phyloP scores from a whole-genome alignment of 139 green algal genomes.

The Chlorella sorokiniana region DNA sequence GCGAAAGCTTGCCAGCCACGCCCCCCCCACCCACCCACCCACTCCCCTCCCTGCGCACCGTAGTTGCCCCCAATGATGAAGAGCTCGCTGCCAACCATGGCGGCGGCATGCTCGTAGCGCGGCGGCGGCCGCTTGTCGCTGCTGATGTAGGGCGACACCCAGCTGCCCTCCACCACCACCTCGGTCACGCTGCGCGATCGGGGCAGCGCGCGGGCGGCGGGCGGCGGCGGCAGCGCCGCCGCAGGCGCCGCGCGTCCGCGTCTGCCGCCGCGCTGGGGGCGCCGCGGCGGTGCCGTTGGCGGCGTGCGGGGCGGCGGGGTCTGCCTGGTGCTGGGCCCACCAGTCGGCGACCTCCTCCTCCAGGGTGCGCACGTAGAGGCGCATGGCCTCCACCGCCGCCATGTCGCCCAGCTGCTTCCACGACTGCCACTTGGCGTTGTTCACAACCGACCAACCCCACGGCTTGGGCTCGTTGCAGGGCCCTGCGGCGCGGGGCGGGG shows the following conservation, averaged over 20 bases:
- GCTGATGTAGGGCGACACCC: conserved; percentile 49
- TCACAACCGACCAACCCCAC: conserved; percentile 89
- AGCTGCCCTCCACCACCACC: conserved; percentile 52
- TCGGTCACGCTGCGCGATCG: conserved; percentile 45
- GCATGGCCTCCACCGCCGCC: conserved; percentile 86
- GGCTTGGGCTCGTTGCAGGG: conserved; percentile 84
- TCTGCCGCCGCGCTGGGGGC: background rate
- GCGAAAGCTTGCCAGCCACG: background rate
- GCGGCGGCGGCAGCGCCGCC: background rate
- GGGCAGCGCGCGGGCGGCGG: background rate
- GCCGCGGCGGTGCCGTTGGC: background rate
- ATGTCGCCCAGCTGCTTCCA: conserved; percentile 89
- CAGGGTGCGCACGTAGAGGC: conserved; percentile 89
- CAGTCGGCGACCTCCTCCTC: conserved; percentile 78
- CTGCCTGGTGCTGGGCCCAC: conserved; percentile 44
- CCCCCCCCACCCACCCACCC: no score
- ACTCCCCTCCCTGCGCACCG: conserved; percentile 44
- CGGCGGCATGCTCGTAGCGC: conserved; percentile 84
- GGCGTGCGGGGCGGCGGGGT: background rate
- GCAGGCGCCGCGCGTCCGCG: background rate
- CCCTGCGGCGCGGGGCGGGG: conserved; percentile 47
- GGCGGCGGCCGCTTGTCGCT: conserved; percentile 46
- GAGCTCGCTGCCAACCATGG: conserved; percentile 66
- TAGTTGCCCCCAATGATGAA: conserved; percentile 90
- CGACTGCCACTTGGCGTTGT: conserved; percentile 81